phyloP scores from a whole-genome alignment of 2,329 filamentous ascomycete species.

The Scedosporium aurantiacum region DNA sequence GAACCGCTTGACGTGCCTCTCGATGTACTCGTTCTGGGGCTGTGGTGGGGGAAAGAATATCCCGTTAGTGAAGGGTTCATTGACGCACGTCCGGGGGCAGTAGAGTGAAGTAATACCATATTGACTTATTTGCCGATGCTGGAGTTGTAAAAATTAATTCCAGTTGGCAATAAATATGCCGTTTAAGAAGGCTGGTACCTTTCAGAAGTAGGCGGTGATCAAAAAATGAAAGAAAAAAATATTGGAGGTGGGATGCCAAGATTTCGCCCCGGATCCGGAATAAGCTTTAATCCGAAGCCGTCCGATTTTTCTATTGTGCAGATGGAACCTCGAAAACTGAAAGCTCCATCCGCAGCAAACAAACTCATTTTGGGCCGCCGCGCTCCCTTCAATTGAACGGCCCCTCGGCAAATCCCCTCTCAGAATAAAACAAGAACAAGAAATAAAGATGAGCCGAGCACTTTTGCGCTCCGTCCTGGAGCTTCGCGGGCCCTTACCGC shows the following conservation, averaged over 20 bases:
- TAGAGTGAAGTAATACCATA: background rate
- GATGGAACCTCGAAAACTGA: background rate
- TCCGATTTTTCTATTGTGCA: background rate
- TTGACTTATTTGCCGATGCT: background rate
- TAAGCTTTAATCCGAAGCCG: background rate
- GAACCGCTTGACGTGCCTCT: slow-evolving; percentile 53
- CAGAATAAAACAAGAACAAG: background rate
- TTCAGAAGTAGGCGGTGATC: background rate
- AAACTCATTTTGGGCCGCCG: background rate
- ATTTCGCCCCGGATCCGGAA: background rate
- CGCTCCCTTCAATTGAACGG: background rate
- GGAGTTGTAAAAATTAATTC: background rate
- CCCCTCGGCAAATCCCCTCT: background rate
- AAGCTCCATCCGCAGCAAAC: background rate
- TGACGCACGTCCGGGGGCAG: background rate
- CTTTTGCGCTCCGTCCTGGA: slow-evolving; percentile 54
- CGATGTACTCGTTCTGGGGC: slow-evolving; percentile 71
- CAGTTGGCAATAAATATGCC: background rate
- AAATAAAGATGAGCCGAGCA: slow-evolving; percentile 40
- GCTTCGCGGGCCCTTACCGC: slow-evolving; percentile 33
- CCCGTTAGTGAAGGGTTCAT: background rate
- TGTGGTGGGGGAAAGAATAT: slow-evolving; percentile 21
- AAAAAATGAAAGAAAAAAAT: background rate
- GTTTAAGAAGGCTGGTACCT: background rate
- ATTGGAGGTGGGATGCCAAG: background rate